Evolutionary conservation across 495 filamentous ascomycete species (phyloP), one percentile per base, ranked within the genome.

Genomic region (Penicillium tannophilum): DNA sequence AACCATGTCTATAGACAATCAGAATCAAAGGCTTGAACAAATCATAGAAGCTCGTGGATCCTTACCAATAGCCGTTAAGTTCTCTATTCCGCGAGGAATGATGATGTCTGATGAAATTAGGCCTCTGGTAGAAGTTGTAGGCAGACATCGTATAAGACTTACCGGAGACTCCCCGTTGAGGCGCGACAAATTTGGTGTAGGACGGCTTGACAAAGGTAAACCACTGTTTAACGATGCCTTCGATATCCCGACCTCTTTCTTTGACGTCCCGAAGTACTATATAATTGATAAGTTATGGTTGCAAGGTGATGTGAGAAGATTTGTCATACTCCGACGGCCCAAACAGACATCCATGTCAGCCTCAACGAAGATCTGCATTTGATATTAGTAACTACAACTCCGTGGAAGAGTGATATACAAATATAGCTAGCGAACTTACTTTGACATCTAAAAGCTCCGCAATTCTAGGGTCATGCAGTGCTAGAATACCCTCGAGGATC

Each of bases 221-320:
- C 94, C 94, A 98, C 73, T 98, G 94, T 72, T 98, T 98, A 66
- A 98, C 93, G 66, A 92, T 93, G 41, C 94, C 94, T 61, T 96
- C 90, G 56, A 97, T 86, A 60, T 95, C 91, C 54, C 93, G 81
- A 8, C 90, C 91, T 63, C 93, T 82, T 63, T 95, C 89, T 60
- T 80, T 82, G 16, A 96, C 89, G 76, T 97, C 93, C 63, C 93
- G 89, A 41, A 93, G 71, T 60, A 97, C 91, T 96, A 62, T 24
- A 52, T 63, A 24, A 33, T 52, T 43, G 42, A 62, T 54, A 61
- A 17, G 14, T 41, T 17, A 54, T 58, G 10, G 30, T 14, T n/a
- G 7, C 2, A 17, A 10, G 4, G 20, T 19, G 6, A 43, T 30
- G 19, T 4, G 39, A n/a, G 1, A n/a, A n/a, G 16, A 20, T 26